Evolutionary conservation across 2,329 filamentous ascomycete genomes (phyloP), one percentile per base, ranked within the genome.

Genomic region (Verticillium nonalfalfae): DNA sequence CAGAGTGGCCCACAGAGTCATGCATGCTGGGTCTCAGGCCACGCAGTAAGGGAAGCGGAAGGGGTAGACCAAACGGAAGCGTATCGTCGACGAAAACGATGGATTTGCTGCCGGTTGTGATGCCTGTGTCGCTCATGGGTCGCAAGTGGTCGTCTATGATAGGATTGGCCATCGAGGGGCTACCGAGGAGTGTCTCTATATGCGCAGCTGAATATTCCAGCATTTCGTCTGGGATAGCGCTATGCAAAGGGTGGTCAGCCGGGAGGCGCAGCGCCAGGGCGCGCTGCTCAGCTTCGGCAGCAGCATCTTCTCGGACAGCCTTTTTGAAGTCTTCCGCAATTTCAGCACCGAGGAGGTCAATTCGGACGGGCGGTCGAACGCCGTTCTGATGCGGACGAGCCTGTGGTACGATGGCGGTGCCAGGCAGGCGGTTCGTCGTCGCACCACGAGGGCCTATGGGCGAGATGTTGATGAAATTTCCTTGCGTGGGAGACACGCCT

Each of bases 61-160:
- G 66, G 1, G 80, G 74, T n/a, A 81, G 72, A 9, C 84, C 76
- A 5, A 77, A 75, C 0, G 80, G 76, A 15, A 81, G 67, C 0
- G 87, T 89, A 36, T 85, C 86, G 62, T 96, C 91, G 39, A 96
- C 86, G 69, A 97, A 96, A 60, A 97, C 83, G 66, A 97, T 96
- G 0, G 92, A 96, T 70, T 93, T 89, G 78, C 91, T 96, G n/a
- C 91, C 90, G 11, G 82, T 81, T 0, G 92, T 95, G 55, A 94
- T 84, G 6, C 75, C 83, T 66, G 79, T 78, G 63, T 86, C 83
- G 64, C 83, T 85, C 13, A 72, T 67, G 1, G 81, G 80, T 55
- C 81, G 74, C 60, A 66, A 70, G 62, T 62, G 75, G 9, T 74
- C 66, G 6, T 71, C 63, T 7, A 70, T 69, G 5, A 68, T 66